A percentile compares a stretch with the other conserved stretches of the same genome.
Evolutionary conservation across 164 flowering plant species (phyloP).

Genomic region (Paratinospora sagittata): DNA sequence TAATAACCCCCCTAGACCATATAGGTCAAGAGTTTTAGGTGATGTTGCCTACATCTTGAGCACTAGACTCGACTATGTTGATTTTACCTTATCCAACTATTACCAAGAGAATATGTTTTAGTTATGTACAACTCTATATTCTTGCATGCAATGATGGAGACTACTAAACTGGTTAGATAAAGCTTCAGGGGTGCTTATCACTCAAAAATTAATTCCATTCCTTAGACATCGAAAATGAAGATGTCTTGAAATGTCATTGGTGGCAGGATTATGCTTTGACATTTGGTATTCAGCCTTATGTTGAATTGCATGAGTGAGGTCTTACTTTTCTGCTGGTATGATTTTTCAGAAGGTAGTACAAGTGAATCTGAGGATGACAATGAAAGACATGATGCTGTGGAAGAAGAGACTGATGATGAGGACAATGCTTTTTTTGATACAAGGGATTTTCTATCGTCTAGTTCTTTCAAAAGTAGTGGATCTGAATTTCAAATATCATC

Average conservation of each 20-base stretch:
- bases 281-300: neutral
- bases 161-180: neutral
- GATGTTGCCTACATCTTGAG: neutral
- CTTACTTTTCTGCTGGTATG: neutral
- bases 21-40: neutral
- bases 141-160: neutral
- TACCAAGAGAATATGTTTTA: neutral
- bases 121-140: neutral
- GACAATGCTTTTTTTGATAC: slow-evolving; percentile 89
- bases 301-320: neutral
- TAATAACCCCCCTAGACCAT: neutral
- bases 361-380: slow-evolving; percentile 91
- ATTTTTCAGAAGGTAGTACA: slow-evolving; percentile 55
- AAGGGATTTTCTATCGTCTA: slow-evolving; percentile 81
- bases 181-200: no score
- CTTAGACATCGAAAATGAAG: neutral
- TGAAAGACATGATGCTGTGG: slow-evolving; percentile 77
- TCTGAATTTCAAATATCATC: slow-evolving; percentile 54
- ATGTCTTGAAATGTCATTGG: neutral
- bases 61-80: neutral
- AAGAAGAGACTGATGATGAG: slow-evolving; percentile 40
- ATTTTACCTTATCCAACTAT: neutral
- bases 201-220: neutral
- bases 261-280: neutral
- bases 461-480: slow-evolving; percentile 87